Conservation (phyloP, 2,329 filamentous ascomycete genomes). For the Calycina herbarum region DNA sequence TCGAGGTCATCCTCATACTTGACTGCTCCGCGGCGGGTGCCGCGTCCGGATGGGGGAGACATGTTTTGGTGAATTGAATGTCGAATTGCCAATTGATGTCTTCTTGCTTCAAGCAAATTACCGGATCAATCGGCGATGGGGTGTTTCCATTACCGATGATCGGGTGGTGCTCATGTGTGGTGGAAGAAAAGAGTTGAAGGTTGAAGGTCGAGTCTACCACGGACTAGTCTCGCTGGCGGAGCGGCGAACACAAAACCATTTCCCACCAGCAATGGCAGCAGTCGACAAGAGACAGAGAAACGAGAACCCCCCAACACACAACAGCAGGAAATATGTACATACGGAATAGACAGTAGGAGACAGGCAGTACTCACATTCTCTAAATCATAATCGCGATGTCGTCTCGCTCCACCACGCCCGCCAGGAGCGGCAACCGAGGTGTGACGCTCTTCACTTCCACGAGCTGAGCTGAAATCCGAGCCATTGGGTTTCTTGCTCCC, state of each 20-base stretch:
- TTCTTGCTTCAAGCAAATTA: not conserved
- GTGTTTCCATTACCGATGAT: not conserved
- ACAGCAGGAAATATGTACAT: constrained; percentile 2
- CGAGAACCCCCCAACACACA: not conserved
- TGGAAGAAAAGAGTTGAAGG: not conserved
- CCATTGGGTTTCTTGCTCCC: constrained; percentile 52
- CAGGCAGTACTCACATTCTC: constrained; percentile 66
- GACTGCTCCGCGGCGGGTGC: not conserved
- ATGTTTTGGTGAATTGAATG: not conserved
- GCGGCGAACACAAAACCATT: constrained; percentile 1
- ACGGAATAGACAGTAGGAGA: constrained; percentile 21
- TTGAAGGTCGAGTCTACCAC: not conserved
- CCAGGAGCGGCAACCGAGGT: constrained; percentile 60
- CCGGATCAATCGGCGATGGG: not conserved
- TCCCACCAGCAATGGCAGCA: not conserved
- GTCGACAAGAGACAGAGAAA: not conserved
- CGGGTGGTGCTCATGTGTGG: not conserved
- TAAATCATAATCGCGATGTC: constrained; percentile 77
- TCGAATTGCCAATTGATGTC: not conserved
- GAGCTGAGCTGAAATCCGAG: constrained; percentile 61
- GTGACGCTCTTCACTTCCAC: constrained; percentile 77
- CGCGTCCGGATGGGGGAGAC: not conserved
- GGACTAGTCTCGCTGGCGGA: constrained; percentile 4
- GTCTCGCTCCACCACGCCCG: constrained; percentile 69
- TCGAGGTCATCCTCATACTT: not conserved